Evolutionary conservation across 2,329 filamentous ascomycete species (phyloP), one percentile per base, ranked within the genome.

Genomic region (Microsporum audouinii): DNA sequence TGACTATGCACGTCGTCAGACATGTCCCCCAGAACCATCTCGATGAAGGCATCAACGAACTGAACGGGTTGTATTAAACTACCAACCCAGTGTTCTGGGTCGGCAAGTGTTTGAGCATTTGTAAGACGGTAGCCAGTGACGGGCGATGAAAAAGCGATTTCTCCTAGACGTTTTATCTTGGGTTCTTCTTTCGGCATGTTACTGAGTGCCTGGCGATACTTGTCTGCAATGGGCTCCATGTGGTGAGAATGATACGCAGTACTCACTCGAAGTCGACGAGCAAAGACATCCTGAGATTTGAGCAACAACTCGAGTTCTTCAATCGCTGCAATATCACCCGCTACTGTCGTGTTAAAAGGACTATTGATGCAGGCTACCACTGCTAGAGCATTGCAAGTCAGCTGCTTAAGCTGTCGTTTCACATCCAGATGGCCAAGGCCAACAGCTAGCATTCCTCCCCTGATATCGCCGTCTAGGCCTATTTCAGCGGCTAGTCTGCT

Each of bases 281-380:
- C 61, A 56, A 71, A 70, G 1, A 63, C 58, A 1, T 43, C 57
- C 17, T 73, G 65, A 2, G 69, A 65, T 1, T 73, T 66, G 5
- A 66, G 39, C 1, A 53, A 3, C 12, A 12, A 39, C 53, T 61
- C 31, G 12, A 67, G 17, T 17, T 68, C 62, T 3, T 68, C 62
- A 2, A 75, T 63, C 2, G 64, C 67, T 2, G 34, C 2, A 36
- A 36, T 36, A 61, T 79, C 74, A 0, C 79, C 79, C 6, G 77
- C 78, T 10, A 36, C 66, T 62, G 0, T 31, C 47, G 34, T 73
- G 43, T 69, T 75, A 2, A 63, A 59, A 0, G 72, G 72, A 1
- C 69, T 72, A 63, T 78, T 78, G 27, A 33, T 36, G 33, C 17
- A 17, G 3, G 57, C 57, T 33, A 59, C 57, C 17, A 5, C n/a